Percentiles rank a stretch among this genome's conserved stretches.
phyloP scores from a whole-genome alignment of 495 filamentous ascomycete species.

The Umbilicaria muhlenbergii region DNA sequence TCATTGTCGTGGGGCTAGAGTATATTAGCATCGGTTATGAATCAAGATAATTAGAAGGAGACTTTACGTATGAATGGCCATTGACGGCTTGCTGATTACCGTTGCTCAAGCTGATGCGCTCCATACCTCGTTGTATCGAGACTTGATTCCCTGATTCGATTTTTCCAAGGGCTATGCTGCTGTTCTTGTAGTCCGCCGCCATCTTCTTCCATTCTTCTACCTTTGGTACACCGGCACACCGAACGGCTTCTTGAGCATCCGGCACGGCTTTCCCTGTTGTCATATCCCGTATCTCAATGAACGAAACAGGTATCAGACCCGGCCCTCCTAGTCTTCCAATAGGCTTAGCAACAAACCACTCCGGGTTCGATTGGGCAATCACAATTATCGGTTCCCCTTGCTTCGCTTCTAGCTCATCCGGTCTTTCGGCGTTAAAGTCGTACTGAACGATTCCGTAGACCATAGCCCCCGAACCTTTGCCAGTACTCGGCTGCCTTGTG shows the following conservation, averaged over 20 bases:
- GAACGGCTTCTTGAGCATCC: slow-evolving; percentile 76
- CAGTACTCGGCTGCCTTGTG: slow-evolving; percentile 36
- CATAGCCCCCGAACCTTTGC: slow-evolving; percentile 61
- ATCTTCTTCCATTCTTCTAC: slow-evolving; percentile 99
- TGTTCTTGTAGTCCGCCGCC: slow-evolving; percentile 98
- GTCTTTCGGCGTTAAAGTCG: slow-evolving; percentile 88
- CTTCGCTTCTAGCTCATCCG: slow-evolving; percentile 90
- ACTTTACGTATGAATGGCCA: slow-evolving; percentile 26
- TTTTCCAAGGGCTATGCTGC: slow-evolving; percentile 88
- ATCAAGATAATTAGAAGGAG: slow-evolving; percentile 5
- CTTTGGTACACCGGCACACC: slow-evolving; percentile 80
- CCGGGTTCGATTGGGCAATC: slow-evolving; percentile 96
- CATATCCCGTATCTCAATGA: slow-evolving; percentile 95
- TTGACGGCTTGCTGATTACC: slow-evolving; percentile 30
- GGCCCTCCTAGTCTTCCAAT: slow-evolving; percentile 89
- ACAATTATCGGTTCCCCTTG: slow-evolving; percentile 93
- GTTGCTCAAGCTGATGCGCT: slow-evolving; percentile 56
- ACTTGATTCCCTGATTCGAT: slow-evolving; percentile 42
- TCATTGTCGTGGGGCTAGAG: slow-evolving; percentile 1
- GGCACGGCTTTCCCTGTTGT: slow-evolving; percentile 63
- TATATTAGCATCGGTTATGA: background rate
- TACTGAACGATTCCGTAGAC: slow-evolving; percentile 96
- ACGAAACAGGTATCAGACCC: slow-evolving; percentile 90
- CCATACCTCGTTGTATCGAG: slow-evolving; percentile 53
- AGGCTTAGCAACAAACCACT: slow-evolving; percentile 98